Base-by-base conservation (phyloP, 2,329 filamentous ascomycete species). In the Emmonsiellopsis sp. region DNA sequence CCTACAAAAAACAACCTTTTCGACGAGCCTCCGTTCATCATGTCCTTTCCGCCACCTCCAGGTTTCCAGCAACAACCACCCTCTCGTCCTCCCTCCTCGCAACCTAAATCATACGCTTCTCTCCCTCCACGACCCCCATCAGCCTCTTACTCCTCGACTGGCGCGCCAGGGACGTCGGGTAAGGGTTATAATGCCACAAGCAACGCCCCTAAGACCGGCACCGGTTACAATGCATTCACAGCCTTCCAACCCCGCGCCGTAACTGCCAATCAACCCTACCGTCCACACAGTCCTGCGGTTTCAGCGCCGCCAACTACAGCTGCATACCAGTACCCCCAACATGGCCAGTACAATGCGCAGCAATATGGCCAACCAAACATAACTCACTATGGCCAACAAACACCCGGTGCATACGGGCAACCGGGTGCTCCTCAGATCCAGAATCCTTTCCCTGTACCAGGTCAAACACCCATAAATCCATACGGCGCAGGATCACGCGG, bases 31-130 rank as follows among this genome's bases (percentile, higher is more conserved):
- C 68, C 70, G 64, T 75, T 77, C 75, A 77, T 76, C 75, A 92
- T 92, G 88, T 85, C 87, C 74, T 88, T 88, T 80, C 85, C 87
- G 73, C 85, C 85, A 68, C 86, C 86, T 86, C 86, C 88, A 88
- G 87, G 87, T 79, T 74, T 81, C 57, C 72, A 68, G 58, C 72
- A 68, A 57, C 62, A 70, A 69, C 33, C 21, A 27, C 76, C 69
- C 65, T 66, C 68, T 64, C 66, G 63, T 70, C 73, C 63, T 60
- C 68, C 55, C 59, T 70, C 61, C 63, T 57, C 65, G 51, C 62
- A 67, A 63, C 57, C 63, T 48, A 62, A 65, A 62, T 68, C 71
- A 42, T 74, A 63, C 74, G 80, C 68, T 65, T 88, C 86, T 61
- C 85, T 94, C 40, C 88, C 88, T 60, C 83, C 88, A 58, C 85